A percentile compares a stretch with the other conserved stretches of the same genome.
Conservation (phyloP, 306 rosid species). For the Elaeagnus macrophylla region DNA sequence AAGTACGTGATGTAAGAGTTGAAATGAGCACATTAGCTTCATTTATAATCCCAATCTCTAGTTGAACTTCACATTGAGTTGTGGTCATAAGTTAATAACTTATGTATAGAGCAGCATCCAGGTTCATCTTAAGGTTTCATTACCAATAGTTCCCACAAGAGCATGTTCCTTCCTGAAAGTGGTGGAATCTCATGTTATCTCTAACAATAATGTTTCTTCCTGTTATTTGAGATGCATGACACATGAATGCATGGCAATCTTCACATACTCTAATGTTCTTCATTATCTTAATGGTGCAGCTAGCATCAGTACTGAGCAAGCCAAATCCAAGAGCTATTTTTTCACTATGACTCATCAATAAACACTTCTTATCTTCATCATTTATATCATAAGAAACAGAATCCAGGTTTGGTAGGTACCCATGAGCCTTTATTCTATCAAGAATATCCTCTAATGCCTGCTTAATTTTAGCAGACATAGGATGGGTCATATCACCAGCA, state of each 20-base stretch:
- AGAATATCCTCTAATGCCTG: slow-evolving; percentile 49
- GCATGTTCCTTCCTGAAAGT: slow-evolving; percentile 57
- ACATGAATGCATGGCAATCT: slow-evolving; percentile 72
- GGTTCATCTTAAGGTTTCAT: slow-evolving; percentile 14
- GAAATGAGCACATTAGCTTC: too few species aligned
- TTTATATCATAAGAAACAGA: slow-evolving; percentile 46
- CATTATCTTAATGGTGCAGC: slow-evolving; percentile 59
- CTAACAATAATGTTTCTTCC: slow-evolving; percentile 68
- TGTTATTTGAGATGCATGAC: slow-evolving; percentile 46
- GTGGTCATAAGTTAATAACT: too few species aligned
- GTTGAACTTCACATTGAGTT: not conserved
- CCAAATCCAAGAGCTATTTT: slow-evolving; percentile 71
- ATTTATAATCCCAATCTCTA: too few species aligned
- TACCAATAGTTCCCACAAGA: slow-evolving; percentile 78
- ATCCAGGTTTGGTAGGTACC: slow-evolving; percentile 51
- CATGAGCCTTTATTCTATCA: slow-evolving; percentile 39
- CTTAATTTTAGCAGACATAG: slow-evolving; percentile 39
- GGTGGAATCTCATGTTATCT: slow-evolving; percentile 74
- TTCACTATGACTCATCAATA: slow-evolving; percentile 67
- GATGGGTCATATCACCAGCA: slow-evolving; percentile 57
- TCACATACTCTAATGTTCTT: slow-evolving; percentile 79
- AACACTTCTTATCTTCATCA: slow-evolving; percentile 40
- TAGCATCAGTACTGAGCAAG: slow-evolving; percentile 37
- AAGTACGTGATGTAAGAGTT: too few species aligned
- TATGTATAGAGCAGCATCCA: not conserved